These are phyloP conservation scores for Claviceps cyperi DNA, from an alignment of 2,329 filamentous ascomycete genomes.

Conservation along the genomic window DNA sequence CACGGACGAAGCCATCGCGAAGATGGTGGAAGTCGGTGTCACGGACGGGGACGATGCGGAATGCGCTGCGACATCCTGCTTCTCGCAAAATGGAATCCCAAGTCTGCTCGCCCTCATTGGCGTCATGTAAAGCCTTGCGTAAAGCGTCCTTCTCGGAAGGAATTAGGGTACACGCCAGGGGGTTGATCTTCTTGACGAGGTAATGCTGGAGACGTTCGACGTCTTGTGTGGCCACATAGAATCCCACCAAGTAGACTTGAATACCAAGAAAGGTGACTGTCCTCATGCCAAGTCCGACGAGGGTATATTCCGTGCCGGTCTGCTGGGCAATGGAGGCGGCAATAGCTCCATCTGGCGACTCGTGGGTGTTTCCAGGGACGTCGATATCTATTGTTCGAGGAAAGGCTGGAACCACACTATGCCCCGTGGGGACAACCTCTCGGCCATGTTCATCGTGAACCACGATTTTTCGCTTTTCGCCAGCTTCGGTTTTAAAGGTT, in stretches of 20 bases:
- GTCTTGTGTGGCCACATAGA: slow-evolving; percentile 77
- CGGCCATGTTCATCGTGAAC: slow-evolving; percentile 53
- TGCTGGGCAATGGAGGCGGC: slow-evolving; percentile 24
- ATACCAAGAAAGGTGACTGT: slow-evolving; percentile 82
- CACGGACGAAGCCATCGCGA: slow-evolving; percentile 78
- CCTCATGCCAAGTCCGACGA: slow-evolving; percentile 76
- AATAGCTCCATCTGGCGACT: slow-evolving; percentile 11
- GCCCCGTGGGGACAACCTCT: slow-evolving; percentile 69
- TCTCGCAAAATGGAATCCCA: slow-evolving; percentile 60
- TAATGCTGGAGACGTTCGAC: slow-evolving; percentile 66
- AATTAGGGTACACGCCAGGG: slow-evolving; percentile 69
- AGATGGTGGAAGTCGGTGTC: slow-evolving; percentile 92
- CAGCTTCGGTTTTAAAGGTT: slow-evolving; percentile 33
- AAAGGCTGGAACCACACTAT: slow-evolving; percentile 65
- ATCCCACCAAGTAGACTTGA: slow-evolving; percentile 86
- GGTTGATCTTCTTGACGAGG: slow-evolving; percentile 62
- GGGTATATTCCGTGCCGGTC: slow-evolving; percentile 57
- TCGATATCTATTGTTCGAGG: slow-evolving; percentile 57
- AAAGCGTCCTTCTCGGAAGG: slow-evolving; percentile 66
- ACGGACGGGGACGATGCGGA: slow-evolving; percentile 77
- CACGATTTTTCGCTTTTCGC: slow-evolving; percentile 41
- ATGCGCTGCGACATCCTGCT: slow-evolving; percentile 55
- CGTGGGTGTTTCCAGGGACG: slow-evolving; percentile 13
- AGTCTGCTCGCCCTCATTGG: slow-evolving; percentile 50
- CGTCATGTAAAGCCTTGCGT: slow-evolving; percentile 53